These are phyloP conservation scores for Intubia oerlemansii DNA, from an alignment of 2,329 filamentous ascomycete species.

Conservation along the genomic window DNA sequence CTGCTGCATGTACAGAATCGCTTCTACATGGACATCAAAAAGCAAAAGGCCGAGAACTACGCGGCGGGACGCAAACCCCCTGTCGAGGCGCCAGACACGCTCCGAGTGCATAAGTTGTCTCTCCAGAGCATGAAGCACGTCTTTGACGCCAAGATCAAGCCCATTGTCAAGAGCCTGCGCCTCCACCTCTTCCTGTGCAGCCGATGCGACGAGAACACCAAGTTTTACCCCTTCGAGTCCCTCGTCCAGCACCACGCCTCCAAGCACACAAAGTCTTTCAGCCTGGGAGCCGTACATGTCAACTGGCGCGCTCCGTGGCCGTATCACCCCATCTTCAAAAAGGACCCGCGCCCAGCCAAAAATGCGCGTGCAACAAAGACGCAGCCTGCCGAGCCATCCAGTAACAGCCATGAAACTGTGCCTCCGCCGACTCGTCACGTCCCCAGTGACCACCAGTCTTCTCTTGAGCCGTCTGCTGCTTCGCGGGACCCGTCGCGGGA, in stretches of 20 bases:
- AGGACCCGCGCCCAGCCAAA: constrained; percentile 26
- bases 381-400: not conserved
- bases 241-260: constrained; percentile 68
- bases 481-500: too few species aligned
- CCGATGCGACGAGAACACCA: constrained; percentile 40
- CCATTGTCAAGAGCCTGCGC: constrained; percentile 39
- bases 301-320: constrained; percentile 72
- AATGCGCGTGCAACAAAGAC: constrained; percentile 1
- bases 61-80: constrained; percentile 22
- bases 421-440: too few species aligned
- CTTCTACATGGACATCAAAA: constrained; percentile 41
- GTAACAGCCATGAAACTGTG: not conserved
- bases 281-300: constrained; percentile 49
- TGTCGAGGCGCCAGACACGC: constrained; percentile 27
- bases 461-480: too few species aligned
- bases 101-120: constrained; percentile 40
- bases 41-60: constrained; percentile 25
- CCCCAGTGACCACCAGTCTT: too few species aligned
- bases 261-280: constrained; percentile 54
- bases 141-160: constrained; percentile 57
- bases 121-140: constrained; percentile 78
- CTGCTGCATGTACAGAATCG: constrained; percentile 42
- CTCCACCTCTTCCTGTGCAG: constrained; percentile 62
- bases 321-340: constrained; percentile 47
- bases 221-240: constrained; percentile 55